These are phyloP conservation scores for Penicillium diatomitis DNA, from an alignment of 495 filamentous ascomycete species.

Conservation along the genomic window DNA sequence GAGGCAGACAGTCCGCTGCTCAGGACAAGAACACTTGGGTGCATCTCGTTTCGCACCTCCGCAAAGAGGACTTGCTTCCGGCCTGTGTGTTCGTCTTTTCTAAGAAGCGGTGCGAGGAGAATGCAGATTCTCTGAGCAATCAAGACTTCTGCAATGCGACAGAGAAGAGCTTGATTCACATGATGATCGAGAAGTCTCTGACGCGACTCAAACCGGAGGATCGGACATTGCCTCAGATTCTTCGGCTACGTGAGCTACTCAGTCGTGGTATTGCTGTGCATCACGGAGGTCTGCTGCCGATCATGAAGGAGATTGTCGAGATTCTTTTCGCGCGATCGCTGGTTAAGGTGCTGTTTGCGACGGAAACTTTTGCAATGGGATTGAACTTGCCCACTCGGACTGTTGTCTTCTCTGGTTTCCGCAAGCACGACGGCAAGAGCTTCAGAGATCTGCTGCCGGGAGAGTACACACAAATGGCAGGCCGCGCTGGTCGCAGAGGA, in stretches of 20 bases:
- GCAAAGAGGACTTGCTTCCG: conserved; percentile 76
- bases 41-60: conserved; percentile 81
- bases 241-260: conserved; percentile 75
- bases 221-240: conserved; percentile 78
- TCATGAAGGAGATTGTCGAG: conserved; percentile 97
- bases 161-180: conserved; percentile 93
- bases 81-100: conserved; percentile 98
- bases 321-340: conserved; percentile 90
- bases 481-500: conserved; percentile 85
- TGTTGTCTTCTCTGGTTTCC: conserved; percentile 93
- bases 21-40: conserved; percentile 98
- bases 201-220: conserved; percentile 90
- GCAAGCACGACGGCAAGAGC: conserved; percentile 85
- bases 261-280: conserved; percentile 89
- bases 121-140: conserved; percentile 88
- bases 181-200: conserved; percentile 94
- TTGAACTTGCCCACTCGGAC: conserved; percentile 92
- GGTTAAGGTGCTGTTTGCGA: conserved; percentile 95
- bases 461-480: conserved; percentile 98
- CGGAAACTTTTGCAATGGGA: conserved; percentile 98
- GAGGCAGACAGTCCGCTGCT: conserved; percentile 72
- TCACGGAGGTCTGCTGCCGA: conserved; percentile 88
- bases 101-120: conserved; percentile 93
- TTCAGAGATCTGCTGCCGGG: conserved; percentile 90
- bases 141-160: conserved; percentile 85